Conservation (phyloP, 176 grass and related monocot species). For the Oryza glaberrima region DNA sequence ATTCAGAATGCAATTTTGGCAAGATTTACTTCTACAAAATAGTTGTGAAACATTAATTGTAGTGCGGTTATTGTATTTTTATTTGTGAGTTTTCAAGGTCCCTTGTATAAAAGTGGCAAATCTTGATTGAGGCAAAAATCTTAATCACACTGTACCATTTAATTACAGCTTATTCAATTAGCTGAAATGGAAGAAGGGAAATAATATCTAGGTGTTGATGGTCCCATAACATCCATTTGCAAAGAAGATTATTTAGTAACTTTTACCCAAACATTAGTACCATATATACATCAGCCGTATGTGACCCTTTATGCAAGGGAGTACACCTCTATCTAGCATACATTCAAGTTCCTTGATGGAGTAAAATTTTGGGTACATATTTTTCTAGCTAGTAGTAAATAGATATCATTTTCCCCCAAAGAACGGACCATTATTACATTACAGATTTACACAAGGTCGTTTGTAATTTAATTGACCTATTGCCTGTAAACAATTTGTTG, state of each 20-base stretch:
- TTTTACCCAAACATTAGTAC: neutral
- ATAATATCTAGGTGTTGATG: neutral
- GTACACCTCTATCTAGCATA: neutral
- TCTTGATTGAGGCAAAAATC: neutral
- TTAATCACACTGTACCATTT: neutral
- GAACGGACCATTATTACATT: neutral
- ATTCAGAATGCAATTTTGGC: neutral
- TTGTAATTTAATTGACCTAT: neutral
- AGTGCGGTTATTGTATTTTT: neutral
- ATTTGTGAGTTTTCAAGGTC: neutral
- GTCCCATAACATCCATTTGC: neutral
- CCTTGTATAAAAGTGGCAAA: too few relatives aligned
- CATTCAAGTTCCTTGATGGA: neutral
- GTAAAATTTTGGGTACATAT: neutral
- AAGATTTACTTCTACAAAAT: neutral
- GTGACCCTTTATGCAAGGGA: too few relatives aligned
- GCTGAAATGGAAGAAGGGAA: neutral
- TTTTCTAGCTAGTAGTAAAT: neutral
- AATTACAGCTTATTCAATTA: neutral
- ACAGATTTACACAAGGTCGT: neutral
- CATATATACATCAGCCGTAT: too few relatives aligned
- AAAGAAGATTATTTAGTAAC: neutral
- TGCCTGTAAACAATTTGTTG: neutral
- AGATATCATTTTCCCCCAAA: too few relatives aligned
- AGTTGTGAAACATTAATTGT: neutral